A percentile compares a stretch with the other conserved stretches of the same genome.
Evolutionary conservation across 1,284 basidiomycete genomes (phyloP).

Genomic region (Pascua sp.): DNA sequence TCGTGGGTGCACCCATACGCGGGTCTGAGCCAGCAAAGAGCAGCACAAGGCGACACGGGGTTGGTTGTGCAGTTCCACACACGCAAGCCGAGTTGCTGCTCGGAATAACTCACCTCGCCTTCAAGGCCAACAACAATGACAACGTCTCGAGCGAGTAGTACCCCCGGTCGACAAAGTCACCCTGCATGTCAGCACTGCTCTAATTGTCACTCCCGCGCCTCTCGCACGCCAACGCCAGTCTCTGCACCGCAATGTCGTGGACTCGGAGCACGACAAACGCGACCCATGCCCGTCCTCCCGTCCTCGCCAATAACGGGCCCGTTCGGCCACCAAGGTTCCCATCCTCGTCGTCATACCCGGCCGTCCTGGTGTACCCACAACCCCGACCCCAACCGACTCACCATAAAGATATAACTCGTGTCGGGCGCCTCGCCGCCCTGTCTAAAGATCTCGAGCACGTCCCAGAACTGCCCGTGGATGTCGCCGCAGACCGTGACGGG

Average conservation of each 20-base stretch:
- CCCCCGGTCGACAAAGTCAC: conserved; percentile 95
- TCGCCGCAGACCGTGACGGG: conserved; percentile 93
- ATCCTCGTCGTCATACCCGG: not conserved
- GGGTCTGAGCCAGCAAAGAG: too few relatives aligned
- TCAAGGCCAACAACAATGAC: conserved; percentile 80
- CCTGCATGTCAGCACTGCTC: conserved; percentile 55
- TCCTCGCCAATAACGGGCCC: too few relatives aligned
- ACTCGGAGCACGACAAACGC: too few relatives aligned
- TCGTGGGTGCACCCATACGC: too few relatives aligned
- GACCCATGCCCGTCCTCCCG: too few relatives aligned
- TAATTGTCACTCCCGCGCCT: too few relatives aligned
- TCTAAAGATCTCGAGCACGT: conserved; percentile 81
- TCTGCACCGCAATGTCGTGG: too few relatives aligned
- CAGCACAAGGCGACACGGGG: too few relatives aligned
- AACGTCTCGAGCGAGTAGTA: conserved; percentile 97
- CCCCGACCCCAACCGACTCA: too few relatives aligned
- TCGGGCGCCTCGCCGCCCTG: conserved; percentile 83
- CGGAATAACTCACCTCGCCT: conserved; percentile 65
- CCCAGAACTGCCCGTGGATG: conserved; percentile 96
- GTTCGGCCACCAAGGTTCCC: too few relatives aligned
- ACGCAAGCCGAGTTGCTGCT: not conserved
- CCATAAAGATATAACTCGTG: conserved; percentile 96
- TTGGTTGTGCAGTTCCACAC: not conserved
- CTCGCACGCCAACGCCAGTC: too few relatives aligned
- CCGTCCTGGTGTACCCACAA: too few relatives aligned